phyloP scores from a whole-genome alignment of 352 stramenopile species.

The Phytophthora citricola region DNA sequence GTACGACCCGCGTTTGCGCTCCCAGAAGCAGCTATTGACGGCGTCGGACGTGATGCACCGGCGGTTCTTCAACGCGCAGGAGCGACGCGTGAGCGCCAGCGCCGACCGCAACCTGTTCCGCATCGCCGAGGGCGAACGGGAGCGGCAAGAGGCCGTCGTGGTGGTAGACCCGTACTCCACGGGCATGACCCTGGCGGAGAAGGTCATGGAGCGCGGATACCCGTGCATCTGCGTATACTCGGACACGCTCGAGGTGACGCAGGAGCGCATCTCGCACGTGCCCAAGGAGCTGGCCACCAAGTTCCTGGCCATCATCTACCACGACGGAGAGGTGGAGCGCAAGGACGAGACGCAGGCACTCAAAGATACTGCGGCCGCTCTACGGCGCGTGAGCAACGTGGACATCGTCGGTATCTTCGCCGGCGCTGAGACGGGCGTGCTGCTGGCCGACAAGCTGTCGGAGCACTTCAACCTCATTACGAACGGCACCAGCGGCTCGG shows the following conservation, averaged over 20 bases:
- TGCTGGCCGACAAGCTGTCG: constrained; percentile 91
- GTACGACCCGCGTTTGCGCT: constrained; percentile 75
- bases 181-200: constrained; percentile 92
- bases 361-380: constrained; percentile 43
- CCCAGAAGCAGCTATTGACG: constrained; percentile 65
- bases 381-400: constrained; percentile 45
- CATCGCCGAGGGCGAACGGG: constrained; percentile 56
- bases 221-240: constrained; percentile 79
- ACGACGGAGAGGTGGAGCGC: constrained; percentile 58
- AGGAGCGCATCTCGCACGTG: constrained; percentile 76
- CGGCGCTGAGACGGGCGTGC: constrained; percentile 94
- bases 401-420: constrained; percentile 87
- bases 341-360: constrained; percentile 38
- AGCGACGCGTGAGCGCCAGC: constrained; percentile 54
- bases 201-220: constrained; percentile 89
- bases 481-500: constrained; percentile 85
- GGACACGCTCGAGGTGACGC: constrained; percentile 78
- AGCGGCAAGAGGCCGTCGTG: constrained; percentile 77
- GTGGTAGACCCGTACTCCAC: constrained; percentile 96
- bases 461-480: constrained; percentile 88
- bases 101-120: constrained; percentile 57
- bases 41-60: constrained; percentile 82
- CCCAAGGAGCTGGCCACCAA: constrained; percentile 52
- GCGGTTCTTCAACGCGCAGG: constrained; percentile 85
- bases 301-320: constrained; percentile 76